Evolutionary conservation across 176 grass and related monocot species (phyloP).

Genomic region (Canna indica): DNA sequence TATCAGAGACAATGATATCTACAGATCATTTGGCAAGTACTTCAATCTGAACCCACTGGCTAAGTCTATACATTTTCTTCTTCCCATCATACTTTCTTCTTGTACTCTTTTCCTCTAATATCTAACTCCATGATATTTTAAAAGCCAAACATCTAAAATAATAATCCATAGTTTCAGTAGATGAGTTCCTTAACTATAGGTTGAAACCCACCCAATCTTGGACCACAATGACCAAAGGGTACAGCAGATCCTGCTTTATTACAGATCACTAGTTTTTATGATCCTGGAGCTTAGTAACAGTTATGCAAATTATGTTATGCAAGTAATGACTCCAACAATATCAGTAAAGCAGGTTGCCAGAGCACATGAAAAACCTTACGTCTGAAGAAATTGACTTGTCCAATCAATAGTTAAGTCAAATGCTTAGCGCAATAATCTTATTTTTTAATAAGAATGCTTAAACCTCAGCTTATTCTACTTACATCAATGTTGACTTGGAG

Average conservation of each 20-base stretch:
- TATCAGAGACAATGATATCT: neutral
- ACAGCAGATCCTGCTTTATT: too few relatives aligned
- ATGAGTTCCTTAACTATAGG: neutral
- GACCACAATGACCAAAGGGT: neutral
- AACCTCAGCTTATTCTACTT: neutral
- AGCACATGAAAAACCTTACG: neutral
- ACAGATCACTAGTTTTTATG: neutral
- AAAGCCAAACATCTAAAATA: neutral
- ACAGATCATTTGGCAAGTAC: neutral
- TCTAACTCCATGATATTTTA: neutral
- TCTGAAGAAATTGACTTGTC: neutral
- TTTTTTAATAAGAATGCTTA: too few relatives aligned
- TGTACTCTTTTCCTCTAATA: neutral
- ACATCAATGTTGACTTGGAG: constrained; percentile 16
- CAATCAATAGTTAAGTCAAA: neutral
- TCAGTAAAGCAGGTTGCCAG: neutral
- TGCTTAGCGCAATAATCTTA: neutral
- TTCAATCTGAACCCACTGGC: neutral
- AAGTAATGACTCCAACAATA: neutral
- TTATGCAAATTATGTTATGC: too few relatives aligned
- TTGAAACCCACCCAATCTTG: neutral
- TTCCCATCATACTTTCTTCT: neutral
- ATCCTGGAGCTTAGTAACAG: neutral
- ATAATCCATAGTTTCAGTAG: neutral
- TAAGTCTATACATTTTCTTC: neutral